Evolutionary conservation across 768 basidiomycete species (phyloP), one percentile per base, ranked within the genome.

Genomic region (Mycena kentingensis): DNA sequence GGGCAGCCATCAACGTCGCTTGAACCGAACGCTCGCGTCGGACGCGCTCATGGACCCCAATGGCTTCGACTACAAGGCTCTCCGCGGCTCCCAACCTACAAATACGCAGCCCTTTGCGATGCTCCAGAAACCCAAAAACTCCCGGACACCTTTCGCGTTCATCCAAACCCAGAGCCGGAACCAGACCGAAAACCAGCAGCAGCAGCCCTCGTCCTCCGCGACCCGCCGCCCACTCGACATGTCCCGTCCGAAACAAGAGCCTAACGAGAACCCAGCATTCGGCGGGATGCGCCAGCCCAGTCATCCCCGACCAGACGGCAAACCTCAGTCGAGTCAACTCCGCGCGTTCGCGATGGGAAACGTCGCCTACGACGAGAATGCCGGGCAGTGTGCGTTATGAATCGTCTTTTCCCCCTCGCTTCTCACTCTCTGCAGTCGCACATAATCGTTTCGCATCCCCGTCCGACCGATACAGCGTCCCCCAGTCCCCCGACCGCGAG

Each of bases 21-120:
- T 52, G 49, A 42, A 24, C 52, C 51, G 43, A 38, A 49, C 47
- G 39, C 37, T 39, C 10, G 15, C 8, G 11, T 19, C 37, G 11
- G 35, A 32, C 35, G 36, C 32, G 22, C 7, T 26, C 11, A 60
- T 60, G 60, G 60, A 57, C 35, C 49, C 49, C 4, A 43, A 52
- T 35, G 60, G 60, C 34, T 60, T 60, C 39, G 60, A 60, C 26
- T 60, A 49, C 48, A 57, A 57, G 18, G 51, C 60, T 27, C 32
- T 60, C 5, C 60, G 60, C 7, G 48, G 48, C 22, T 45, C 45
- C 24, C 46, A n/a, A 18, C 29, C 11, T 43, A 51, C 44, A 54
- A 54, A 45, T 31, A 49, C 45, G 44, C 44, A 8, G 37, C 29
- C 57, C 43, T 59, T 54, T 29, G 51, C 57, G 8, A 46, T 54